These are phyloP conservation scores for Umbilicus rupestris DNA, from an alignment of 164 flowering plant genomes.

Conservation along the genomic window DNA sequence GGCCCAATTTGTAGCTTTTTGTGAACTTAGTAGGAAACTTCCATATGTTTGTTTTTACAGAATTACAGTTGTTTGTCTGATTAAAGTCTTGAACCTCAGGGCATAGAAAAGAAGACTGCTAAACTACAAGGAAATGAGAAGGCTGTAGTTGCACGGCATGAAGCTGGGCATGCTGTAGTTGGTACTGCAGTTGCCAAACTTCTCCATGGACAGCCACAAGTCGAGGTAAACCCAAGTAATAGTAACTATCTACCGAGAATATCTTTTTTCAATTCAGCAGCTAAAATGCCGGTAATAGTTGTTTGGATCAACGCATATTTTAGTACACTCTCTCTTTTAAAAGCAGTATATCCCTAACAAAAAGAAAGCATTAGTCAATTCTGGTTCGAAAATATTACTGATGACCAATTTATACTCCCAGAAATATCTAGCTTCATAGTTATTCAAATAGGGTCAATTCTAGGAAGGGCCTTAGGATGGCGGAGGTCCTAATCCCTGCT, in stretches of 20 bases:
- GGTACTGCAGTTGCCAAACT: conserved; percentile 96
- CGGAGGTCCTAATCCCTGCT: no score
- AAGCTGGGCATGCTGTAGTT: conserved; percentile 98
- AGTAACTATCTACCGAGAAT: neutral
- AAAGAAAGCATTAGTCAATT: no score
- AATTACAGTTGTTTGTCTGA: neutral
- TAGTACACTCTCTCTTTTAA: no score
- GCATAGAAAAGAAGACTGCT: conserved; percentile 88
- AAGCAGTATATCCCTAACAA: no score
- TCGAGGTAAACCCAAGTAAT: conserved; percentile 47
- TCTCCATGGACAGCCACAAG: conserved; percentile 88
- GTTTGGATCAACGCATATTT: no score
- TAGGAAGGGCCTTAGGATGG: no score
- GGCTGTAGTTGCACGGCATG: conserved; percentile 98
- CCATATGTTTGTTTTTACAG: neutral
- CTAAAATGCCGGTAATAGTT: no score
- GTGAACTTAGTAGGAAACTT: neutral
- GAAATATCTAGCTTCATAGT: no score
- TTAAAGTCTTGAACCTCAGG: conserved; percentile 30
- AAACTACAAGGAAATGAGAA: conserved; percentile 82
- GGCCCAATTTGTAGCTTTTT: neutral
- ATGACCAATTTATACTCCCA: no score
- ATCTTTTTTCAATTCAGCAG: no score
- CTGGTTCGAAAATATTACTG: no score
- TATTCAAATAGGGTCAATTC: no score